Evolutionary conservation across 2,329 filamentous ascomycete species (phyloP), one percentile per base, ranked within the genome.

Genomic region (Penicillium thymicola): DNA sequence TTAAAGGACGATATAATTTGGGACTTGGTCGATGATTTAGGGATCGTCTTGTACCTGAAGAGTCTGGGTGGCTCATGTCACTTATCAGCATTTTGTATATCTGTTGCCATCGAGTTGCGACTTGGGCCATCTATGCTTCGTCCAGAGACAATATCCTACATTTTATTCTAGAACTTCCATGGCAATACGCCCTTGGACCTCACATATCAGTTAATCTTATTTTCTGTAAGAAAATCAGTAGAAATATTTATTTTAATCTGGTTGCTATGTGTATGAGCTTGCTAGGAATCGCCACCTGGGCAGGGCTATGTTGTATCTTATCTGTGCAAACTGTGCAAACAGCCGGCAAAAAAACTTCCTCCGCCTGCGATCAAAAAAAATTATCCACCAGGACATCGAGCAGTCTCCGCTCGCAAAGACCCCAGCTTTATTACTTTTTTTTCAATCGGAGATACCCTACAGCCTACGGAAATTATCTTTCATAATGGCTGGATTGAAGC

Each of bases 401-500:
- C 59, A 61, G 55, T 51, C 27, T 49, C 55, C 63, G 63, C 63
- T 66, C 59, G 59, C 23, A 57, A 55, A 48, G 30, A 54, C 44
- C 59, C 52, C 54, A 42, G 34, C 37, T 14, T 59, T 38, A 44
- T 51, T 58, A 36, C 50, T 45, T 51, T 47, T 45, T 47, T 55
- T 57, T 37, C 36, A 14, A 36, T 50, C 38, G 45, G 56, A 59
- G 36, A 40, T 36, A 55, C 45, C 38, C 42, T 51, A 40, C 37
- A 46, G 59, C 59, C 62, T 48, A 59, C 51, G 32, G 36, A 51
- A 51, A 38, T 54, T 32, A 54, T 46, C 21, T 34, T 21, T 50
- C 47, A 65, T 37, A 21, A 77, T 77, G 75, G 72, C 73, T 49
- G 75, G 74, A 54, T 62, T 76, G 28, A 77, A 78, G 64, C 75